Percentiles rank a stretch among this genome's conserved stretches.
These are phyloP conservation scores for Forsythia suspensa DNA, from an alignment of 257 asterid species.

Conservation along the genomic window DNA sequence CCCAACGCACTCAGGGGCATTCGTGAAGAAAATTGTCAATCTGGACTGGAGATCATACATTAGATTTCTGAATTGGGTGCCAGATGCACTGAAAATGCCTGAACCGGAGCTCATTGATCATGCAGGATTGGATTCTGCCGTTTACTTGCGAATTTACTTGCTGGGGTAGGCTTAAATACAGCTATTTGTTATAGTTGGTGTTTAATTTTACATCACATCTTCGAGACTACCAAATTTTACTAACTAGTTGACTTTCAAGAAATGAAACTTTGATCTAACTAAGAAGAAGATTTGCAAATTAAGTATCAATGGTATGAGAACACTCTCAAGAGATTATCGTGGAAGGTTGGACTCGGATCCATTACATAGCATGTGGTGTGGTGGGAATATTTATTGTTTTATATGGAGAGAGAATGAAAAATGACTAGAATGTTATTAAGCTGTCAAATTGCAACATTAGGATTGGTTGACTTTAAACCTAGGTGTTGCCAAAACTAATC, in stretches of 20 bases:
- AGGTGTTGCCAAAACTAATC: background rate
- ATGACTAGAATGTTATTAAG: background rate
- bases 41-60: conserved; percentile 88
- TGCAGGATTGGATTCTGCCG: conserved; percentile 95
- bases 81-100: conserved; percentile 95
- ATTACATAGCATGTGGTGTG: background rate
- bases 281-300: background rate
- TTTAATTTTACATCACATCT: background rate
- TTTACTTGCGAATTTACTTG: conserved; percentile 87
- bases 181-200: background rate
- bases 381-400: no score
- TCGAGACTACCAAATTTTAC: background rate
- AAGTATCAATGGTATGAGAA: background rate
- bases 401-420: no score
- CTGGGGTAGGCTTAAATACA: conserved; percentile 62
- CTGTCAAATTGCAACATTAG: background rate
- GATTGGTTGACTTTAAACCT: background rate
- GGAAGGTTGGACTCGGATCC: background rate
- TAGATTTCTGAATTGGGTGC: conserved; percentile 89
- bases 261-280: background rate
- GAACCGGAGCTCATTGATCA: conserved; percentile 94
- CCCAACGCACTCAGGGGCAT: conserved; percentile 67
- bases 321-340: background rate
- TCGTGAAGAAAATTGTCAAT: conserved; percentile 62
- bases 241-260: background rate